phyloP scores from a whole-genome alignment of 805 yeast species.

The Wickerhamiella sorbophila region DNA sequence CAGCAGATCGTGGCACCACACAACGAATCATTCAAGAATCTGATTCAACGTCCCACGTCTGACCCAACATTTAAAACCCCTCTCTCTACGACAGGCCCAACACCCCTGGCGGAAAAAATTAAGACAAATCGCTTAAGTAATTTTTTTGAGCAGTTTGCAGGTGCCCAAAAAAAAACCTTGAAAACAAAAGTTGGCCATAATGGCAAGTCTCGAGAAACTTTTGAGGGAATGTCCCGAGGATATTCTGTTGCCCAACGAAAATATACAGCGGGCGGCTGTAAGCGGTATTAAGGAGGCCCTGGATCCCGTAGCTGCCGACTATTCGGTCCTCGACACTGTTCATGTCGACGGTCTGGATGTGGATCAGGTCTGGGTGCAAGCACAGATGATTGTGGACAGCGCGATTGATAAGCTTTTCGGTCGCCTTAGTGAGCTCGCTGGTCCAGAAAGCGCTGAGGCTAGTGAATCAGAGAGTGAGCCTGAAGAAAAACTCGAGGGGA shows the following conservation, averaged over 20 bases:
- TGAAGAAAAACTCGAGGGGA: constrained; percentile 21
- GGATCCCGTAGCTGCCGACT: constrained; percentile 41
- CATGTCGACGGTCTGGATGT: constrained; percentile 79
- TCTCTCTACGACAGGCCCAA: too few relatives aligned
- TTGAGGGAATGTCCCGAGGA: constrained; percentile 18
- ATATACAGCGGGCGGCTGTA: constrained; percentile 15
- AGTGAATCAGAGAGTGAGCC: constrained; percentile 8
- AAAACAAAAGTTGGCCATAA: too few relatives aligned
- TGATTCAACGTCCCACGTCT: too few relatives aligned
- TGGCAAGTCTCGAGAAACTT: background rate
- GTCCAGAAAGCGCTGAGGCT: constrained; percentile 4
- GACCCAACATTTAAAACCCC: too few relatives aligned
- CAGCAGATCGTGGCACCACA: background rate
- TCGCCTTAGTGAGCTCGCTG: constrained; percentile 24
- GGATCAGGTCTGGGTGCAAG: constrained; percentile 87
- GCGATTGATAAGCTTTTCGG: constrained; percentile 50
- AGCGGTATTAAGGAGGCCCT: constrained; percentile 32
- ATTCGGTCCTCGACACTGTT: constrained; percentile 64
- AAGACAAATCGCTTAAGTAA: too few relatives aligned
- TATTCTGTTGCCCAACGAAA: constrained; percentile 15
- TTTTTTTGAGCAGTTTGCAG: too few relatives aligned
- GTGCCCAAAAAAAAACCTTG: too few relatives aligned
- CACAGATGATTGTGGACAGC: constrained; percentile 68
- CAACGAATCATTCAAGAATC: background rate
- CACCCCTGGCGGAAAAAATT: too few relatives aligned